Base-by-base conservation (phyloP, 176 grass and related monocot species). In the Avena atlantica region DNA sequence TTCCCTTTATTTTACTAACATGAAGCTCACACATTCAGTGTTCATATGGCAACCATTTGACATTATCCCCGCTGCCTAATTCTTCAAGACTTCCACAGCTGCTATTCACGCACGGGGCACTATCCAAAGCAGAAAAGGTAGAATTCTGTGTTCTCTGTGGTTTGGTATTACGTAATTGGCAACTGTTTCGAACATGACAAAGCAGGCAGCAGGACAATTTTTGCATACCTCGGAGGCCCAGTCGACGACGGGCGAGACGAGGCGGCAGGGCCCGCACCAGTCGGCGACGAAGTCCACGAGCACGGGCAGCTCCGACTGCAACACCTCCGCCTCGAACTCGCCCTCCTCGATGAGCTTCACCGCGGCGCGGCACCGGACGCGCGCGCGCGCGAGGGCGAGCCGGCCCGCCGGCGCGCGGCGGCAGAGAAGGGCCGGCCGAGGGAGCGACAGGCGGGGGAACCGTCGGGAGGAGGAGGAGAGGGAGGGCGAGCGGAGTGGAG, bases 271-370 rank as follows among this genome's bases (percentile, higher is more conserved):
- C 17, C 97, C 97, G 81, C 97, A 99, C 97, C 97, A 96, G 12
- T 94, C 92, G 7, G 97, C 97, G 51, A 99, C 91, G 88, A 99
- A 99, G 69, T 99, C 97, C 15, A 99, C 97, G 55, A 99, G 94
- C 63, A 96, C 97, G 12, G 94, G 97, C 3, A 99, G 57, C 25
- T 96, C 92, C 44, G 97, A 96, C 65, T 88, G 90, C 85, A 99
- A 53, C 12, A 99, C 97, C 89, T 91, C 94, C 23, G 85, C 77
- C 24, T 83, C 52, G 84, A 98, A 99, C 70, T 99, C 92, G 55
- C 87, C 86, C 76, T 96, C 83, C 24, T 36, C 89, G 73, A 99
- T 79, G 51, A 81, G 67, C 76, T 58, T 89, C 19, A 82, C 87
- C 58, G 86, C 89, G 50, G 90, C 97, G 65, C 72, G 75, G 80